Conservation (phyloP, 1,139 yeast genomes). For the Protomyces arabidopsidicola region DNA sequence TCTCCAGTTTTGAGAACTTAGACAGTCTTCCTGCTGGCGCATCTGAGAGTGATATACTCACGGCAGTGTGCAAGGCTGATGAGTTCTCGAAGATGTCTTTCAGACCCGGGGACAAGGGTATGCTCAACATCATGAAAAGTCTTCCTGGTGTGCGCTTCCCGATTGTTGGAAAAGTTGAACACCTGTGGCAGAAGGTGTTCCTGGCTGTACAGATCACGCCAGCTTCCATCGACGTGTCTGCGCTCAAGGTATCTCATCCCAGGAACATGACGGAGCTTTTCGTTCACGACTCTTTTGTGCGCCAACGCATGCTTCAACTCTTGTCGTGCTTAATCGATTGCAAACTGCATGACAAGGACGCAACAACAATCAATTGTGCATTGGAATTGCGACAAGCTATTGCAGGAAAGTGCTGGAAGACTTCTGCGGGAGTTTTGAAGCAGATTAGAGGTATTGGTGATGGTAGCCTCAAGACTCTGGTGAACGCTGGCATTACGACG, state of each 20-base stretch:
- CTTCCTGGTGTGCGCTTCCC: slow-evolving; percentile 43
- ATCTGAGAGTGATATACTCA: slow-evolving; percentile 17
- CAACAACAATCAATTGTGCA: slow-evolving; percentile 42
- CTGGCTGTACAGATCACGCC: slow-evolving; percentile 14
- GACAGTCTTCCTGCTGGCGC: slow-evolving; percentile 31
- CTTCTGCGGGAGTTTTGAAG: slow-evolving; percentile 43
- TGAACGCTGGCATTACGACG: slow-evolving; percentile 39
- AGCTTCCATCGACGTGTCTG: slow-evolving; percentile 44
- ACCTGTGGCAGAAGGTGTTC: slow-evolving; percentile 13
- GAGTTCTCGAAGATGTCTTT: slow-evolving; percentile 45
- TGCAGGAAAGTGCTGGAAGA: slow-evolving; percentile 50
- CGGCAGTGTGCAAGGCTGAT: slow-evolving; percentile 35
- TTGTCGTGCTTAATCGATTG: slow-evolving; percentile 47
- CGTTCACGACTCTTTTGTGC: slow-evolving; percentile 45
- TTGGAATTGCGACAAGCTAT: slow-evolving; percentile 44
- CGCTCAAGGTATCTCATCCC: not conserved
- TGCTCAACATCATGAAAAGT: slow-evolving; percentile 45
- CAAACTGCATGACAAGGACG: slow-evolving; percentile 44
- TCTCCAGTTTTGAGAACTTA: slow-evolving; percentile 45
- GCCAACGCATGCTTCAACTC: slow-evolving; percentile 45
- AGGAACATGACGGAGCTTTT: slow-evolving; percentile 45
- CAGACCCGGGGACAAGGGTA: slow-evolving; percentile 46
- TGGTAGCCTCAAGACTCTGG: slow-evolving; percentile 43
- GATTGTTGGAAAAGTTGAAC: slow-evolving; percentile 38
- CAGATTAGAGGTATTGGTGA: slow-evolving; percentile 48